Percentiles rank a stretch among this genome's conserved stretches.
Conservation (phyloP, 2,329 filamentous ascomycete species). For the Emericellopsis atlantica region DNA sequence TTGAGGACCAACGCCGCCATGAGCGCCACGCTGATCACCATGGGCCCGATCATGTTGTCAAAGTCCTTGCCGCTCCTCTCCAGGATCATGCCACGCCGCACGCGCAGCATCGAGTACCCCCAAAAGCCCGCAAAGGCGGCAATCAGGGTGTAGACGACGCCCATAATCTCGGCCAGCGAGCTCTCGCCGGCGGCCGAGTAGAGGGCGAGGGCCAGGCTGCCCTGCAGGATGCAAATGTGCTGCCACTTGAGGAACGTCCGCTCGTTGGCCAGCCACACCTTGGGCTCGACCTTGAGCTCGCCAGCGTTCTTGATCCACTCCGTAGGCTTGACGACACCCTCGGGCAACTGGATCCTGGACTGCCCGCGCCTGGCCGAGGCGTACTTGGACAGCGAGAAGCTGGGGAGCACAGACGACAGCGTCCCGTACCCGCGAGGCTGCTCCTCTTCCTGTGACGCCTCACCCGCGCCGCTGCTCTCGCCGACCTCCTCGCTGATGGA, state of each 20-base stretch:
- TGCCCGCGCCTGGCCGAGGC: constrained; percentile 41
- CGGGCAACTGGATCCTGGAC: constrained; percentile 50
- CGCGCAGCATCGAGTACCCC: constrained; percentile 77
- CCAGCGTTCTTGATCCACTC: constrained; percentile 92
- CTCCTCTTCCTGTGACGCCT: constrained; percentile 21
- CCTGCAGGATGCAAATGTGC: constrained; percentile 82
- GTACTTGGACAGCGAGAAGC: constrained; percentile 72
- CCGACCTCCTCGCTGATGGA: constrained; percentile 20
- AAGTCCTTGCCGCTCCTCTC: constrained; percentile 85
- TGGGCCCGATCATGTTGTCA: constrained; percentile 74
- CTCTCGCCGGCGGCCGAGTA: constrained; percentile 82
- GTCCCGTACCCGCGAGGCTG: constrained; percentile 32
- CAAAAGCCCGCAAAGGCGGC: constrained; percentile 74
- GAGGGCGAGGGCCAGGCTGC: constrained; percentile 68
- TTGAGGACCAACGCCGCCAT: constrained; percentile 72
- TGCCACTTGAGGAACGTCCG: constrained; percentile 98
- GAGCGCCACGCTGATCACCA: constrained; percentile 71
- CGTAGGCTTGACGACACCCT: constrained; percentile 75
- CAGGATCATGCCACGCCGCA: constrained; percentile 65
- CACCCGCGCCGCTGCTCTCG: constrained; percentile 13
- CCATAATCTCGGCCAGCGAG: constrained; percentile 62
- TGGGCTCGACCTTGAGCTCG: constrained; percentile 85
- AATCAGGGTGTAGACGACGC: constrained; percentile 71
- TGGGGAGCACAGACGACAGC: constrained; percentile 64
- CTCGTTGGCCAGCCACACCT: constrained; percentile 98